phyloP scores from a whole-genome alignment of 2,329 filamentous ascomycete species.

The Fusarium algeriense region DNA sequence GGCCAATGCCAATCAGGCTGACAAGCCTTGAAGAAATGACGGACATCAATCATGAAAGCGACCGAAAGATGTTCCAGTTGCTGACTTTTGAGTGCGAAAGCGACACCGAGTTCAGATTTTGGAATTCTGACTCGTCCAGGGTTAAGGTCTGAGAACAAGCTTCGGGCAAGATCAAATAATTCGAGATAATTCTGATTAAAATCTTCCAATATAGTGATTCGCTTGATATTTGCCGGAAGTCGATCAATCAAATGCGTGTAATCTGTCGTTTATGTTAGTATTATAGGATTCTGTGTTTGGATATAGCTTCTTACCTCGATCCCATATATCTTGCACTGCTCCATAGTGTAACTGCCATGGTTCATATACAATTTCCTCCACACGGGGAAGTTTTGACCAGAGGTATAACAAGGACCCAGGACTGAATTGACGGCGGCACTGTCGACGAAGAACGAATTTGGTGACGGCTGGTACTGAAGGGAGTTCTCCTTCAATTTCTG shows the following conservation, averaged over 20 bases:
- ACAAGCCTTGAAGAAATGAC: conserved; percentile 8
- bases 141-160: fast-evolving
- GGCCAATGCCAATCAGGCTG: conserved; percentile 3
- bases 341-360: conserved; percentile 8
- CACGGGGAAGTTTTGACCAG: conserved; percentile 10
- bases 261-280: fast-evolving
- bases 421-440: conserved; percentile 20
- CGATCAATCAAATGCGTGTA: neutral
- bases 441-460: conserved; percentile 18
- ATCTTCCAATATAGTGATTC: conserved; percentile 24
- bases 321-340: neutral
- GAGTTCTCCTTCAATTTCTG: neutral
- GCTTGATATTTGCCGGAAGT: conserved; percentile 41
- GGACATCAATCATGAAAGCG: conserved; percentile 6
- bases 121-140: conserved; percentile 13
- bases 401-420: neutral
- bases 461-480: conserved; percentile 5
- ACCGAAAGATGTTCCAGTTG: conserved; percentile 10
- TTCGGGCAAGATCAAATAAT: neutral
- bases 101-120: fast-evolving
- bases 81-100: neutral
- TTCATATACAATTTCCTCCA: conserved; percentile 16
- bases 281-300: neutral
- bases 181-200: conserved; percentile 31
- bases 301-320: neutral